Percentiles rank a stretch among this genome's conserved stretches.
phyloP scores from a whole-genome alignment of 345 rosid genomes.

The Sapria himalayana region DNA sequence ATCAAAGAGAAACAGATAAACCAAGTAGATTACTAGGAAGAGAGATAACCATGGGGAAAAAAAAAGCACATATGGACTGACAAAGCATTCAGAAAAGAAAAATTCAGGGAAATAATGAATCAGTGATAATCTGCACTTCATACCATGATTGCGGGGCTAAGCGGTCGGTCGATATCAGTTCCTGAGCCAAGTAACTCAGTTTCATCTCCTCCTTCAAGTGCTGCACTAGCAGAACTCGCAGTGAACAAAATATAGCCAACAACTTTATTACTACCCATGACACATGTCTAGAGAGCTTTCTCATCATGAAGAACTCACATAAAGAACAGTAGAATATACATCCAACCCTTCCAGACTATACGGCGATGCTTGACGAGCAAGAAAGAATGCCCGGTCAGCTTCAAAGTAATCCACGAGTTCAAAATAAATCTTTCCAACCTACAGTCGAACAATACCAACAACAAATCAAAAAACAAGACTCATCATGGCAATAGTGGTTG shows the following conservation, averaged over 20 bases:
- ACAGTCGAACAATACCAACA: constrained; percentile 8
- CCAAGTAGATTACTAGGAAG: too few species aligned
- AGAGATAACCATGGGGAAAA: too few species aligned
- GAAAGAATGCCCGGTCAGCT: constrained; percentile 72
- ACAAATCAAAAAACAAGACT: constrained; percentile 2
- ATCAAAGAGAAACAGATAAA: too few species aligned
- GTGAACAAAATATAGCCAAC: neutral
- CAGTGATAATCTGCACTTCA: too few species aligned
- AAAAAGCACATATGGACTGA: too few species aligned
- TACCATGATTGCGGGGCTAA: constrained; percentile 97
- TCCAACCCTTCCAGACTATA: constrained; percentile 94
- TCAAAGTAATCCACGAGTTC: constrained; percentile 83
- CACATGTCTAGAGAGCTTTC: neutral
- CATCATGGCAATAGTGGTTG: too few species aligned
- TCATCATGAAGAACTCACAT: constrained; percentile 32
- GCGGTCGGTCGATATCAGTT: constrained; percentile 75
- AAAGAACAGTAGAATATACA: constrained; percentile 80
- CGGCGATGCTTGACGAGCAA: constrained; percentile 61
- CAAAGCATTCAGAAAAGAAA: too few species aligned
- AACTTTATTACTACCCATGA: neutral
- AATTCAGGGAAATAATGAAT: too few species aligned
- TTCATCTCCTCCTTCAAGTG: constrained; percentile 98
- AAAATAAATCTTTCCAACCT: constrained; percentile 87
- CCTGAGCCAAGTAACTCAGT: constrained; percentile 88
- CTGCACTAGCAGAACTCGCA: constrained; percentile 20